Evolutionary conservation across 805 yeast species (phyloP).

Genomic region (Nakazawaea holstii): DNA sequence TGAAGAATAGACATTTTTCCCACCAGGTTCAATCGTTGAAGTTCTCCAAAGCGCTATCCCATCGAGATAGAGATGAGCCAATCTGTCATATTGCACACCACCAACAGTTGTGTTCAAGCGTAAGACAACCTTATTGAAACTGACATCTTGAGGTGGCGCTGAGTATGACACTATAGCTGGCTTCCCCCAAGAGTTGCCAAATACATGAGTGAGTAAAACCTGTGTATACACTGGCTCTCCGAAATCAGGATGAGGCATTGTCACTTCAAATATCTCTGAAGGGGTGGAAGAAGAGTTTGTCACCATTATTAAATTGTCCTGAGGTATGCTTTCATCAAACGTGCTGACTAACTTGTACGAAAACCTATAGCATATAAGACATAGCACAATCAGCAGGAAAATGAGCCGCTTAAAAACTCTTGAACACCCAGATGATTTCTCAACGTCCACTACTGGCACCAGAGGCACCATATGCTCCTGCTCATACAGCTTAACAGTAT

Average conservation of each 20-base stretch:
- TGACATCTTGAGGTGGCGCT: conserved; percentile 37
- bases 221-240: conserved; percentile 35
- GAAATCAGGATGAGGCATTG: conserved; percentile 22
- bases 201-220: conserved; percentile 37
- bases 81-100: conserved; percentile 62
- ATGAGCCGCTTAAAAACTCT: neutral
- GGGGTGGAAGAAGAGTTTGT: neutral
- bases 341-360: too few species aligned
- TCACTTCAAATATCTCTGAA: conserved; percentile 26
- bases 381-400: neutral
- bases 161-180: conserved; percentile 38
- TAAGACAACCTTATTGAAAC: conserved; percentile 48
- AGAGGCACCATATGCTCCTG: too few species aligned
- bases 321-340: too few species aligned
- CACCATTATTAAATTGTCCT: neutral
- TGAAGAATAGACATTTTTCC: conserved; percentile 39
- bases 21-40: conserved; percentile 76
- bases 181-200: conserved; percentile 57
- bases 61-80: conserved; percentile 56
- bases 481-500: too few species aligned
- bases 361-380: neutral
- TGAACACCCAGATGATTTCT: neutral
- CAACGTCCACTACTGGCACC: too few species aligned
- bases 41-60: conserved; percentile 78
- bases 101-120: conserved; percentile 45